Evolutionary conservation across 768 basidiomycete genomes (phyloP).

Genomic region (Pisolithus orientalis): DNA sequence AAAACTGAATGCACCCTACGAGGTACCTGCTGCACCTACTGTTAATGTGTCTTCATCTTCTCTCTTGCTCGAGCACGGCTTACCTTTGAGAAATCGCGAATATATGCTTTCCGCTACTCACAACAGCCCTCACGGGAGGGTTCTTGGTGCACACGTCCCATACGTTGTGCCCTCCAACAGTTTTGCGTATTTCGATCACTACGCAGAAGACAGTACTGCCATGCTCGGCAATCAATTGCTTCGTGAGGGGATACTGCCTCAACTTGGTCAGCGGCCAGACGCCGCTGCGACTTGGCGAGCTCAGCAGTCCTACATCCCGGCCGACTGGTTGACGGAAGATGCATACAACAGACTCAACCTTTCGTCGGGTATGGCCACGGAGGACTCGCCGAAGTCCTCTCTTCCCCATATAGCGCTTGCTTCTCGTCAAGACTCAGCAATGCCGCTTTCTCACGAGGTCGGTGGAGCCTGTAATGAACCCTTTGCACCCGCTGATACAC

Average conservation of each 20-base stretch:
- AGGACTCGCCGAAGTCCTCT: constrained; percentile 25
- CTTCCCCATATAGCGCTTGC: constrained; percentile 20
- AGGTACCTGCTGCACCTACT: constrained; percentile 27
- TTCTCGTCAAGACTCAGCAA: constrained; percentile 20
- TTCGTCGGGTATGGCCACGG: constrained; percentile 16
- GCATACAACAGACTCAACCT: constrained; percentile 23
- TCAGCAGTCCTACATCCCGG: constrained; percentile 21
- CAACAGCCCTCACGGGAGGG: constrained; percentile 18
- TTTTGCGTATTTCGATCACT: constrained; percentile 49
- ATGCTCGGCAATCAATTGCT: constrained; percentile 31
- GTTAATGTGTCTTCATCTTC: constrained; percentile 28
- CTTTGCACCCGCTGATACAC: neutral
- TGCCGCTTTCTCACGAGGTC: constrained; percentile 47
- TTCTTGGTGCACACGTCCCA: constrained; percentile 13
- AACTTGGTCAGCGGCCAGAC: constrained; percentile 16
- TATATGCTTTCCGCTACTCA: constrained; percentile 19
- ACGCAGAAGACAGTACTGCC: constrained; percentile 38
- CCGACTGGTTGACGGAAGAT: constrained; percentile 41
- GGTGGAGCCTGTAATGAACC: constrained; percentile 9
- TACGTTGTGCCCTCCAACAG: constrained; percentile 17
- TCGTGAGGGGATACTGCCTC: constrained; percentile 27
- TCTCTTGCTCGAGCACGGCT: constrained; percentile 41
- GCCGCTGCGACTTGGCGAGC: constrained; percentile 16
- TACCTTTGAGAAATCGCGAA: constrained; percentile 27
- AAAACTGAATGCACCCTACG: constrained; percentile 49